Percentiles rank a stretch among this genome's conserved stretches.
These are phyloP conservation scores for Fragaria iinumae DNA, from an alignment of 306 rosid genomes.

Conservation along the genomic window DNA sequence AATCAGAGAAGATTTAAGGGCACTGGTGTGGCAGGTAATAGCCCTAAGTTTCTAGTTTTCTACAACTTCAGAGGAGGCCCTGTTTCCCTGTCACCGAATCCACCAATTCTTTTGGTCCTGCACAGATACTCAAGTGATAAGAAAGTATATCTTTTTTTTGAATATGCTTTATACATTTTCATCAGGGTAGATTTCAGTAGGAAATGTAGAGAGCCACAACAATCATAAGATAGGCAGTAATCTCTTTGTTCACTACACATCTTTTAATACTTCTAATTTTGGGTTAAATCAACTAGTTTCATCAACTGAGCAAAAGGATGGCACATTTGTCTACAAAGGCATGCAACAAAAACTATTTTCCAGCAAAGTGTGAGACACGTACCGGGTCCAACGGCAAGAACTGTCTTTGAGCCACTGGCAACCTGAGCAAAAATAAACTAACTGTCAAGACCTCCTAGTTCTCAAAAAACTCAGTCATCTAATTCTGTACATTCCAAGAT, in stretches of 20 bases:
- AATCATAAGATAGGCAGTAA: not conserved
- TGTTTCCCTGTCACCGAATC: conserved; percentile 77
- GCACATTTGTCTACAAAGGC: not conserved
- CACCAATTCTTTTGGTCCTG: conserved; percentile 67
- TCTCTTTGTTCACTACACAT: not conserved
- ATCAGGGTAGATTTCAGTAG: not conserved
- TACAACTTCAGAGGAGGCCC: conserved; percentile 52
- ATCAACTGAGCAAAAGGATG: not conserved
- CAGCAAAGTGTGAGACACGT: conserved; percentile 18
- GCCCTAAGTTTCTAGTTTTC: conserved; percentile 4
- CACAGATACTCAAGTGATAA: conserved; percentile 19
- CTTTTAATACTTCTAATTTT: not conserved
- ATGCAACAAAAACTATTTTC: not conserved
- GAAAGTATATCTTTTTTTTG: not conserved
- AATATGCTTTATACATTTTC: not conserved
- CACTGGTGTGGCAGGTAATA: not conserved
- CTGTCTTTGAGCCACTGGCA: conserved; percentile 76
- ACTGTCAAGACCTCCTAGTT: conserved; percentile 1
- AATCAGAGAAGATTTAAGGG: not conserved
- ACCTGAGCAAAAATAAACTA: conserved; percentile 48
- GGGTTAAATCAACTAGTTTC: not conserved
- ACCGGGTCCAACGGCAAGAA: conserved; percentile 98
- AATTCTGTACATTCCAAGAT: not conserved
- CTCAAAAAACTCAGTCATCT: too few relatives aligned
- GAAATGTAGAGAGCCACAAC: not conserved